These are phyloP conservation scores for Colletotrichum kahawae DNA, from an alignment of 2,329 filamentous ascomycete genomes.

Conservation along the genomic window DNA sequence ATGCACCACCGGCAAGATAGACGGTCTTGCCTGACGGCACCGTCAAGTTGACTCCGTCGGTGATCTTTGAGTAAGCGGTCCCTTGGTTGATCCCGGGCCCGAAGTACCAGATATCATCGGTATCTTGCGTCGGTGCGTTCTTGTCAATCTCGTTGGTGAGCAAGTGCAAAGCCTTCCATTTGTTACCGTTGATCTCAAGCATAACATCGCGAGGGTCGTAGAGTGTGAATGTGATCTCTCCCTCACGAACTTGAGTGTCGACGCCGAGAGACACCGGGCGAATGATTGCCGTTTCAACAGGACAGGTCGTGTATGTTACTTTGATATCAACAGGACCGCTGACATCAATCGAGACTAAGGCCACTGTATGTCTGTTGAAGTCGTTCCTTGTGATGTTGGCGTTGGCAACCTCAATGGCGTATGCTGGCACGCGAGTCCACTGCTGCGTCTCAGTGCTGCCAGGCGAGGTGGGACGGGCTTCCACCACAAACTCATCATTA, in stretches of 20 bases:
- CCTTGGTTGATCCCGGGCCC: slow-evolving; percentile 28
- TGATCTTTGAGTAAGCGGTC: slow-evolving; percentile 21
- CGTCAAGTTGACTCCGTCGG: slow-evolving; percentile 15
- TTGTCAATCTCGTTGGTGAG: slow-evolving; percentile 27
- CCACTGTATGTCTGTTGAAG: background rate
- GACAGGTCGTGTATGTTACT: background rate
- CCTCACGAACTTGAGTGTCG: background rate
- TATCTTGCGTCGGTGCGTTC: slow-evolving; percentile 16
- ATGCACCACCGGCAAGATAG: slow-evolving; percentile 23
- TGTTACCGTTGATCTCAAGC: slow-evolving; percentile 30
- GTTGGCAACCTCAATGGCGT: background rate
- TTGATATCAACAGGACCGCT: background rate
- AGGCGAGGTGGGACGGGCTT: background rate
- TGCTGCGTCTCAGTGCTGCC: background rate
- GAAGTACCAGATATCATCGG: slow-evolving; percentile 27
- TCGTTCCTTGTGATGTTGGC: background rate
- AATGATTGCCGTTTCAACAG: background rate
- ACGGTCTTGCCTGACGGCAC: slow-evolving; percentile 23
- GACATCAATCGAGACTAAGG: background rate
- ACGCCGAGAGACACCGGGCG: background rate
- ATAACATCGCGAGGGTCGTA: slow-evolving; percentile 6
- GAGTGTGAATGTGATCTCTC: background rate
- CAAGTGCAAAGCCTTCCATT: slow-evolving; percentile 31
- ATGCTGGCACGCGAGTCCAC: background rate
- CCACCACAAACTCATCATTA: background rate